Evolutionary conservation across 495 filamentous ascomycete genomes (phyloP).

Genomic region (Aspergillus sparsus): DNA sequence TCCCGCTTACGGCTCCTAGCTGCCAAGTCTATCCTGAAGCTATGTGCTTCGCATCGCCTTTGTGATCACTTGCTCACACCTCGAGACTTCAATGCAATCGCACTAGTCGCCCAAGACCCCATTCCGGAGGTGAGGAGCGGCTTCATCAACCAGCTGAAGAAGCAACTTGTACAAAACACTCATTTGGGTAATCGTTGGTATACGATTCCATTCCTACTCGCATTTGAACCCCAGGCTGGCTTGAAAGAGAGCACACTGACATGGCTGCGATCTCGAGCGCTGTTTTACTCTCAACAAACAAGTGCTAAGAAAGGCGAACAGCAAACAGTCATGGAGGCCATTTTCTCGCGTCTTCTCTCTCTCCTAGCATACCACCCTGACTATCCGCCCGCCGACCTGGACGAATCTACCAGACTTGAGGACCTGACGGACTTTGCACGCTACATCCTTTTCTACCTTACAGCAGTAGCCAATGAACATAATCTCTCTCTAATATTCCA

Average conservation of each 20-base stretch:
- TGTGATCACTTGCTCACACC: slow-evolving; percentile 77
- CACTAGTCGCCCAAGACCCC: slow-evolving; percentile 75
- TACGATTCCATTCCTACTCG: slow-evolving; percentile 81
- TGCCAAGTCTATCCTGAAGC: slow-evolving; percentile 78
- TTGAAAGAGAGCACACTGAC: slow-evolving; percentile 74
- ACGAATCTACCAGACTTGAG: slow-evolving; percentile 56
- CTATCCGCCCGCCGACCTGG: slow-evolving; percentile 56
- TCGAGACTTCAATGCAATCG: slow-evolving; percentile 74
- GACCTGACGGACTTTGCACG: slow-evolving; percentile 77
- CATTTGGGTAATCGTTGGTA: slow-evolving; percentile 68
- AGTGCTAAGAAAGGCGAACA: slow-evolving; percentile 46
- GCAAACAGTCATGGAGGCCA: slow-evolving; percentile 72
- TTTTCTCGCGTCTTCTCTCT: slow-evolving; percentile 83
- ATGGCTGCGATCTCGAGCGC: slow-evolving; percentile 81
- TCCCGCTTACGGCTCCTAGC: slow-evolving; percentile 78
- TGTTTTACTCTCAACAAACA: slow-evolving; percentile 43
- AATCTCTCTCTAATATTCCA: slow-evolving; percentile 90
- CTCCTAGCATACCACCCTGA: slow-evolving; percentile 95
- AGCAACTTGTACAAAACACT: slow-evolving; percentile 62
- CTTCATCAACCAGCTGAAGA: slow-evolving; percentile 83
- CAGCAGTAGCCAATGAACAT: slow-evolving; percentile 75
- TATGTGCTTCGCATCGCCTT: slow-evolving; percentile 66
- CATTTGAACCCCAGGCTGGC: slow-evolving; percentile 74
- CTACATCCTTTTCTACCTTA: slow-evolving; percentile 89
- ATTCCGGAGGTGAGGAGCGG: slow-evolving; percentile 69